Base-by-base conservation (phyloP, 2,329 filamentous ascomycete species). In the Phyllachora maydis region DNA sequence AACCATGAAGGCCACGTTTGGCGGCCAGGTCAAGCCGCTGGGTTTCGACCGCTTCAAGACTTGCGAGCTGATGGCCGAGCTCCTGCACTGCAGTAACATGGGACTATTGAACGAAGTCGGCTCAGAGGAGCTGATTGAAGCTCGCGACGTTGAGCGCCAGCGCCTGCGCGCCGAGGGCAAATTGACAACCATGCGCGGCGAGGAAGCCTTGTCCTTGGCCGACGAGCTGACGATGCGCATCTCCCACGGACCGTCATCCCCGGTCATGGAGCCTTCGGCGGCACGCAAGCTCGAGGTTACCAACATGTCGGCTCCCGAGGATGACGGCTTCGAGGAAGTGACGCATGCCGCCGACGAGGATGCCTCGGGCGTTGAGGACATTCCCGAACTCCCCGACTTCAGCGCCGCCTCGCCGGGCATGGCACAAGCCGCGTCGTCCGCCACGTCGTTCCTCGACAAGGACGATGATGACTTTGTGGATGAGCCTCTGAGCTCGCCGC, bases 21-120 rank as follows among this genome's bases (percentile, higher is more conserved):
- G 83, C 24, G 67, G 72, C 21, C 78, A 75, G 45, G 83, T 98
- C 24, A 82, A 95, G 46, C 85, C 88, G 4, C 61, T 98, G 7
- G 88, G 88, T 3, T 98, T 98, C 41, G 88, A 98, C 47, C 65
- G 88, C 11, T 98, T 98, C 58, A 98, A 98, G 56, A 95, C 88
- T 0, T 98, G 88, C 46, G 88, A 98, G 49, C 59, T 98, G 29
- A 95, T 98, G 88, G 88, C 88, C 1, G 88, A 98, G 47, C 57
- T 98, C 21, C 53, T 98, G 18, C 88, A 98, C 47, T 98, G 88
- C 49, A 95, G 85, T 45, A 98, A 98, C 43, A 98, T 98, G 88
- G 83, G 78, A 5, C 56, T 98, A 17, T 54, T 98, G 33, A 98
- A 98, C 41, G 83, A 95, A 43, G 57, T 68, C 7, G 88, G 85